phyloP scores from a whole-genome alignment of 208 protist genomes.

The Acanthamoeba sp. region DNA sequence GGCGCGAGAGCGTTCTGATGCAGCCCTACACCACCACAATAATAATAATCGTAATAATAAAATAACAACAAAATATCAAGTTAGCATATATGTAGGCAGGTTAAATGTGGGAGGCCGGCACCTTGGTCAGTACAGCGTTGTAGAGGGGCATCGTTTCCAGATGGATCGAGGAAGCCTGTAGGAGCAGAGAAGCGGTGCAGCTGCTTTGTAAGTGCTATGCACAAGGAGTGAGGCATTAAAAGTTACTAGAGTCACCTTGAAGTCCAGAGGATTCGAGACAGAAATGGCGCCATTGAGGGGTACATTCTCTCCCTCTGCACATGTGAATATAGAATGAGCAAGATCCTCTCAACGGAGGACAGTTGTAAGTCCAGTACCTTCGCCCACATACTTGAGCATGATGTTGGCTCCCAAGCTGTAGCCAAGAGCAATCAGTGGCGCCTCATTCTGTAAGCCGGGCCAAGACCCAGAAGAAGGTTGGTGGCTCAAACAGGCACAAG shows the following conservation, averaged over 20 bases:
- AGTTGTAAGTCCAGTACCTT: slow-evolving; percentile 44
- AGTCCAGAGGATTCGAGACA: slow-evolving; percentile 32
- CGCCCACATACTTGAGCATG: slow-evolving; percentile 66
- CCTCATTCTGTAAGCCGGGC: neutral
- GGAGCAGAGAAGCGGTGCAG: neutral
- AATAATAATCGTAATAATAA: neutral
- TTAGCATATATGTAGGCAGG: no score
- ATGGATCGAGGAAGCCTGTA: slow-evolving; percentile 22
- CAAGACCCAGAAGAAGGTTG: no score
- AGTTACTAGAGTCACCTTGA: neutral
- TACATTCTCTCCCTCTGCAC: slow-evolving; percentile 1
- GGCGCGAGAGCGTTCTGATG: slow-evolving; percentile 12
- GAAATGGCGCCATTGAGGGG: slow-evolving; percentile 29
- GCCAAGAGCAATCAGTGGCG: slow-evolving; percentile 32
- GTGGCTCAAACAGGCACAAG: neutral
- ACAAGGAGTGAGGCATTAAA: no score
- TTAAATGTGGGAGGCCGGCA: no score
- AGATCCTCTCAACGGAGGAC: no score
- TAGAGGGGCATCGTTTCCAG: slow-evolving; percentile 43
- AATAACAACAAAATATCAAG: no score
- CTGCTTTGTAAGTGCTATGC: neutral
- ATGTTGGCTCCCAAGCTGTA: slow-evolving; percentile 69
- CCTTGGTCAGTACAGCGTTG: slow-evolving; percentile 50
- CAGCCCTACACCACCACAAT: neutral
- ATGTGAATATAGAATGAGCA: neutral